Conservation (phyloP, 106 monocot genomes). For the Narthecium ossifragum region DNA sequence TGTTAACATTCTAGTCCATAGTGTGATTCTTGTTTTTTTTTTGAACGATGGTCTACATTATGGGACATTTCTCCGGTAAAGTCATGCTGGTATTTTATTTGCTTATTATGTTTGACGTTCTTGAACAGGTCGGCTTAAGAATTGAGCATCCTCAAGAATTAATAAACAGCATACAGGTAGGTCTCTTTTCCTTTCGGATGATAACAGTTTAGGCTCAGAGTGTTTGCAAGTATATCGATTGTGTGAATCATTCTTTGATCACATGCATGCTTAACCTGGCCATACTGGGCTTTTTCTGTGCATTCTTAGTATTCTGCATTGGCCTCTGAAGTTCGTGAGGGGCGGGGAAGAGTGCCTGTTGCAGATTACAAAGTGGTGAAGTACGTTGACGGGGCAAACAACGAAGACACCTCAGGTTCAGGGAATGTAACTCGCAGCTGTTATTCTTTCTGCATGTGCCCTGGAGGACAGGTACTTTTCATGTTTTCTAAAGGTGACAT, state of each 20-base stretch:
- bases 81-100: too few species aligned
- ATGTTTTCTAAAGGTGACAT: background rate
- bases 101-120: background rate
- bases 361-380: conserved; percentile 93
- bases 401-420: conserved; percentile 4
- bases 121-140: conserved; percentile 80
- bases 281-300: conserved; percentile 2
- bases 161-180: conserved; percentile 87
- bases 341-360: conserved; percentile 89
- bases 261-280: background rate
- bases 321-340: conserved; percentile 58
- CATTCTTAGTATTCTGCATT: conserved; percentile 67
- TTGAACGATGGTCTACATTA: too few species aligned
- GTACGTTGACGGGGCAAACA: conserved; percentile 39
- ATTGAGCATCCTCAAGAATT: conserved; percentile 96
- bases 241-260: too few species aligned
- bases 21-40: too few species aligned
- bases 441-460: conserved; percentile 99
- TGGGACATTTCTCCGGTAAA: too few species aligned
- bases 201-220: too few species aligned
- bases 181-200: too few species aligned
- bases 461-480: conserved; percentile 81
- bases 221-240: too few species aligned
- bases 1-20: too few species aligned
- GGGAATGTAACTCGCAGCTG: conserved; percentile 48